phyloP scores from a whole-genome alignment of 495 filamentous ascomycete species.

The Usnea hakonensis region DNA sequence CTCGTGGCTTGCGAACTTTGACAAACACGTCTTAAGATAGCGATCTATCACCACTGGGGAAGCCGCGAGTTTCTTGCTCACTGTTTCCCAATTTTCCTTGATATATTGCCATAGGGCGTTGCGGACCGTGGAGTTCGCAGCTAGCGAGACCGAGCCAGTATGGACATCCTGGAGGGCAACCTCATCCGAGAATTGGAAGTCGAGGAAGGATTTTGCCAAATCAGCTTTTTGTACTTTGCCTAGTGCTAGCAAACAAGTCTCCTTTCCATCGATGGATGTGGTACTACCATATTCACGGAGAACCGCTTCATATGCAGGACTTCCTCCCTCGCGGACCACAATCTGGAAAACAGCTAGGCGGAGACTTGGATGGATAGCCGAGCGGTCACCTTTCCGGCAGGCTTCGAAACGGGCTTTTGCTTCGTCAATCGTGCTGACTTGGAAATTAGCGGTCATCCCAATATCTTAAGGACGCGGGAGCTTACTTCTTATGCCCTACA shows the following conservation, averaged over 20 bases:
- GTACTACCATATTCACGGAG: constrained; percentile 76
- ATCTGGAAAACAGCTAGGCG: constrained; percentile 73
- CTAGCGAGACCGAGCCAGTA: constrained; percentile 62
- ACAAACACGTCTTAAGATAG: constrained; percentile 68
- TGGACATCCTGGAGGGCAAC: constrained; percentile 80
- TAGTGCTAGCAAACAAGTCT: constrained; percentile 69
- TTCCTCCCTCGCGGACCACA: constrained; percentile 60
- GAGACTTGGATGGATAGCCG: constrained; percentile 70
- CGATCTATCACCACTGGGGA: constrained; percentile 85
- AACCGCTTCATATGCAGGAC: constrained; percentile 60
- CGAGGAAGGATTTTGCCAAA: constrained; percentile 61
- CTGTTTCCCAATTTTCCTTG: constrained; percentile 64
- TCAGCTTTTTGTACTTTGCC: constrained; percentile 63
- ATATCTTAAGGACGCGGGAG: background rate
- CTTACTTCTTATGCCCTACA: constrained; percentile 64
- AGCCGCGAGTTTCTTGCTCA: constrained; percentile 58
- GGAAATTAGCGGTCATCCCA: constrained; percentile 23
- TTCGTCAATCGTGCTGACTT: constrained; percentile 53
- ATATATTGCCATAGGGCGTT: constrained; percentile 74
- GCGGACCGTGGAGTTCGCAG: constrained; percentile 61
- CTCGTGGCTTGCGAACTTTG: constrained; percentile 63
- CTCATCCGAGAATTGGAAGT: constrained; percentile 72
- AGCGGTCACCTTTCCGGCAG: constrained; percentile 58
- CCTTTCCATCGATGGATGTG: constrained; percentile 79
- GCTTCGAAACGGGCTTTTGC: constrained; percentile 67